phyloP scores from a whole-genome alignment of 2,329 filamentous ascomycete genomes.

The Sclerotinia spermophila region DNA sequence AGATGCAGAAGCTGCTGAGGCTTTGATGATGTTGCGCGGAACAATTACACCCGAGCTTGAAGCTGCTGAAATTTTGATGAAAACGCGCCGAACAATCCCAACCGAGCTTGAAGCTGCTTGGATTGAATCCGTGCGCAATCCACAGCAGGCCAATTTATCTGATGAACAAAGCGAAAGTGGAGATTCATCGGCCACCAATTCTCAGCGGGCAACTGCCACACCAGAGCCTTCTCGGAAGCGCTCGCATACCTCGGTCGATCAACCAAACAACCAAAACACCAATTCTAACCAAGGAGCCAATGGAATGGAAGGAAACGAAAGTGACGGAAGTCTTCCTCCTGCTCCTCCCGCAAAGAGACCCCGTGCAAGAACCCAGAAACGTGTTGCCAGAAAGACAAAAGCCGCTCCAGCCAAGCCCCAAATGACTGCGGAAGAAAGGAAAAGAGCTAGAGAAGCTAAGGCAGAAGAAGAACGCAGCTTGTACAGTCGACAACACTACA shows the following conservation, averaged over 20 bases:
- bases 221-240: background rate
- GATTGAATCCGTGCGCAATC: background rate
- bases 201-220: background rate
- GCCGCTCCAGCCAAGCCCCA: background rate
- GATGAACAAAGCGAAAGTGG: background rate
- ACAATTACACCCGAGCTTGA: accelerated
- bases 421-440: background rate
- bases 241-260: no score
- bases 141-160: background rate
- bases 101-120: background rate
- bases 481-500: background rate
- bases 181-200: background rate
- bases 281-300: background rate
- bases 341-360: background rate
- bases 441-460: background rate
- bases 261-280: no score
- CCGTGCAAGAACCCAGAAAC: background rate
- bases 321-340: background rate
- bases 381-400: background rate
- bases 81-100: accelerated
- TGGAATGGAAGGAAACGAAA: background rate
- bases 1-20: no score
- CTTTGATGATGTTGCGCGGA: background rate
- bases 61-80: background rate
- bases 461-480: background rate